These are phyloP conservation scores for Pestalotiopsis fici DNA, from an alignment of 2,329 filamentous ascomycete genomes.

Conservation along the genomic window DNA sequence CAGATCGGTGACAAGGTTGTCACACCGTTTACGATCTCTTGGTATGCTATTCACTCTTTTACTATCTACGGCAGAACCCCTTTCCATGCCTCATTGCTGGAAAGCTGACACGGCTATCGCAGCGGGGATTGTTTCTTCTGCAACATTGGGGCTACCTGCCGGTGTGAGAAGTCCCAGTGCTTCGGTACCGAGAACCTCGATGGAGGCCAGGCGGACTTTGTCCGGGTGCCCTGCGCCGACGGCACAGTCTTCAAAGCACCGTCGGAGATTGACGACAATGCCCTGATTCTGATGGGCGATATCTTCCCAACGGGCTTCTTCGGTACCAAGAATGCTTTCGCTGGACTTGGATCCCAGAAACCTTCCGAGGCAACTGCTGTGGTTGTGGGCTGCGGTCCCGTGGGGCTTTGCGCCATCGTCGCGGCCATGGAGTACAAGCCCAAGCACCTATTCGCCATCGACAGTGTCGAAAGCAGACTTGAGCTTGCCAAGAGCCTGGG, in stretches of 20 bases:
- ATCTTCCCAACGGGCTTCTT: slow-evolving; percentile 90
- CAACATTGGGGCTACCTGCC: slow-evolving; percentile 71
- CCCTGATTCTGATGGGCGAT: slow-evolving; percentile 85
- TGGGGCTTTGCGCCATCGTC: slow-evolving; percentile 82
- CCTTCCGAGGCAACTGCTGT: slow-evolving; percentile 71
- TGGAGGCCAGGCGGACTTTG: slow-evolving; percentile 81
- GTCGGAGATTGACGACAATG: slow-evolving; percentile 69
- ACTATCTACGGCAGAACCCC: not conserved
- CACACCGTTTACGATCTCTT: slow-evolving; percentile 80
- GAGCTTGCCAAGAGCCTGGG: slow-evolving; percentile 73
- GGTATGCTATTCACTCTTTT: slow-evolving; percentile 47
- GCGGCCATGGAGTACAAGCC: slow-evolving; percentile 76
- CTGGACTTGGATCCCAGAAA: slow-evolving; percentile 57
- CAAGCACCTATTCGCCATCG: slow-evolving; percentile 75
- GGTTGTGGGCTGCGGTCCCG: slow-evolving; percentile 81
- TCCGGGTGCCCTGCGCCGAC: slow-evolving; percentile 79
- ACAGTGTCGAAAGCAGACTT: slow-evolving; percentile 74
- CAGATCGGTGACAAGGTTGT: slow-evolving; percentile 78
- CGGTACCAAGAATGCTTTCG: slow-evolving; percentile 77
- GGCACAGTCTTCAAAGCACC: slow-evolving; percentile 78
- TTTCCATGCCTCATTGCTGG: not conserved
- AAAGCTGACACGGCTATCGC: slow-evolving; percentile 11
- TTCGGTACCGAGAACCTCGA: slow-evolving; percentile 73
- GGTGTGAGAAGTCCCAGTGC: slow-evolving; percentile 69
- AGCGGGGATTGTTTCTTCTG: slow-evolving; percentile 84